A percentile compares a stretch with the other conserved stretches of the same genome.
phyloP scores from a whole-genome alignment of 495 filamentous ascomycete genomes.

The Astrothelium macrocarpum region DNA sequence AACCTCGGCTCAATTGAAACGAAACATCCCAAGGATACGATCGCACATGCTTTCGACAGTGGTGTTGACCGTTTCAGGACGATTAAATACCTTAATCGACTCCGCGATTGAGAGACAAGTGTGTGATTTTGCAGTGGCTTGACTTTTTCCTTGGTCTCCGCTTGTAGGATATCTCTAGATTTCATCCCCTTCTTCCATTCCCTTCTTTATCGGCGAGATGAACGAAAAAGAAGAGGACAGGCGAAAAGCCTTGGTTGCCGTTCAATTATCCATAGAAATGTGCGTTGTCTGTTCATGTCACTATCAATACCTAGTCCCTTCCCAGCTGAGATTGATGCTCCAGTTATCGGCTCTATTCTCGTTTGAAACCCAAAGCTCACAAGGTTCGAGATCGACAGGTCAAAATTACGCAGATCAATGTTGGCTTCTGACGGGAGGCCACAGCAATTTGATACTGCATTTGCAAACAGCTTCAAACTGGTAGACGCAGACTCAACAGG shows the following conservation, averaged over 20 bases:
- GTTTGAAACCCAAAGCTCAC: neutral
- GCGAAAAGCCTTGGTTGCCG: conserved; percentile 1
- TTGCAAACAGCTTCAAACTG: neutral
- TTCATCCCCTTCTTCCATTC: neutral
- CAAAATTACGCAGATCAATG: neutral
- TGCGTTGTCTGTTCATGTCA: too few species aligned
- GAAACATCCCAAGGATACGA: neutral
- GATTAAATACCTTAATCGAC: neutral
- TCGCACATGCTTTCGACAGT: neutral
- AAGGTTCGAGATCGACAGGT: neutral
- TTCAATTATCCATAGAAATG: neutral
- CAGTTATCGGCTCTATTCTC: neutral
- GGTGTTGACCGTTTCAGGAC: neutral
- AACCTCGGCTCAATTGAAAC: neutral
- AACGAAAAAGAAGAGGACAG: neutral
- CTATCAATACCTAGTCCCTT: too few species aligned
- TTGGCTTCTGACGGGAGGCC: neutral
- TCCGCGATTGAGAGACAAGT: neutral
- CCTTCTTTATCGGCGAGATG: neutral
- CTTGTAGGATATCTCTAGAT: neutral
- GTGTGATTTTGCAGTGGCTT: too few species aligned
- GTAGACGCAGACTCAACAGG: neutral
- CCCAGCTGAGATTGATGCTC: neutral
- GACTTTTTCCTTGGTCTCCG: neutral
- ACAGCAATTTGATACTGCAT: neutral